These are phyloP conservation scores for Ascochyta lentis DNA, from an alignment of 2,329 filamentous ascomycete species.

Conservation along the genomic window DNA sequence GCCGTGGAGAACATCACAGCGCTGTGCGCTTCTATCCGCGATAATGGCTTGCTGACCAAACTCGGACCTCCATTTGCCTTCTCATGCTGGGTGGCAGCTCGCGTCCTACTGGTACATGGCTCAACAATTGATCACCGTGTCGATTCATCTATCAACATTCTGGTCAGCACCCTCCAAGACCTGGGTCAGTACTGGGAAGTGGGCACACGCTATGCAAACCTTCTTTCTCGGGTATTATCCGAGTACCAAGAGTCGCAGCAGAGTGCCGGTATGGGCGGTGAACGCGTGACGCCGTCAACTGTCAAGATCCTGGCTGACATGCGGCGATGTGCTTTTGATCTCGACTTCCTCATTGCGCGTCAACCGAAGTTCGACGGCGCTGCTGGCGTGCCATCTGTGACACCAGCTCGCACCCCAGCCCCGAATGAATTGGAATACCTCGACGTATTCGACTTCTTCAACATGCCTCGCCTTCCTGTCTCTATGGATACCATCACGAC, in stretches of 20 bases:
- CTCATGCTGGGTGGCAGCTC: constrained; percentile 88
- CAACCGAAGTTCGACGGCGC: constrained; percentile 63
- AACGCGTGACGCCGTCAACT: constrained; percentile 78
- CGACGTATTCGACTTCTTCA: constrained; percentile 95
- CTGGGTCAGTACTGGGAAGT: constrained; percentile 89
- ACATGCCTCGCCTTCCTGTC: constrained; percentile 75
- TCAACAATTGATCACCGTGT: constrained; percentile 87
- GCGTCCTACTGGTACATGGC: constrained; percentile 85
- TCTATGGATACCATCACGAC: constrained; percentile 41
- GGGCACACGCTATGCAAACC: constrained; percentile 78
- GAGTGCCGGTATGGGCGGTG: constrained; percentile 64
- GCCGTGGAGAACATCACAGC: constrained; percentile 76
- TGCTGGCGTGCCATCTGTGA: constrained; percentile 50
- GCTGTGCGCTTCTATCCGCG: constrained; percentile 78
- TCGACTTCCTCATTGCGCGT: constrained; percentile 86
- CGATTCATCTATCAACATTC: constrained; percentile 78
- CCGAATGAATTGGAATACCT: constrained; percentile 88
- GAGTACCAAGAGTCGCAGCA: constrained; percentile 82
- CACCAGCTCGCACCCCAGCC: constrained; percentile 72
- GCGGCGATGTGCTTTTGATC: constrained; percentile 86
- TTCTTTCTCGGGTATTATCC: constrained; percentile 82
- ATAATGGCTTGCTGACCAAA: constrained; percentile 74
- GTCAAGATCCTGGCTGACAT: constrained; percentile 91
- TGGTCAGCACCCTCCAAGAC: constrained; percentile 80
- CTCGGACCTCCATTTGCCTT: constrained; percentile 92